These are phyloP conservation scores for Tricholomella constricta DNA, from an alignment of 768 basidiomycete species.

Conservation along the genomic window DNA sequence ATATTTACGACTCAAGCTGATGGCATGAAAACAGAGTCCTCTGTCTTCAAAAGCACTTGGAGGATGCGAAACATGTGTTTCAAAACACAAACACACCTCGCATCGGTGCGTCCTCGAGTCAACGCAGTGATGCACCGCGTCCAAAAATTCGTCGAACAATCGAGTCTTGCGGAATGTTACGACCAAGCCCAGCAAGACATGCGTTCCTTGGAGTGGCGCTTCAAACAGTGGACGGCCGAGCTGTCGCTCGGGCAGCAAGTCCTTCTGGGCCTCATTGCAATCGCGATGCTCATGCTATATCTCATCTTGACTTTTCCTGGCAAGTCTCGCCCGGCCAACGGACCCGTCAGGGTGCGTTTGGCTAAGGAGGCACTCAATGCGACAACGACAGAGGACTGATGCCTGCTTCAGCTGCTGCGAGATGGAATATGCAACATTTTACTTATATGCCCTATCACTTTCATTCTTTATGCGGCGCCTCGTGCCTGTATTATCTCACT, in stretches of 20 bases:
- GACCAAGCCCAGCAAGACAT: constrained; percentile 2
- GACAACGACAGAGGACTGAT: too few species aligned
- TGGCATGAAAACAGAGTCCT: constrained; percentile 1
- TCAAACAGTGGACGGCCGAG: constrained; percentile 8
- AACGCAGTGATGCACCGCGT: neutral
- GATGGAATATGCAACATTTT: too few species aligned
- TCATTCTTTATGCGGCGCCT: constrained; percentile 4
- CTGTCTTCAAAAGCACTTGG: neutral
- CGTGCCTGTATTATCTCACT: neutral
- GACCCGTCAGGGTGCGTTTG: neutral
- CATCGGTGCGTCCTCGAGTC: neutral
- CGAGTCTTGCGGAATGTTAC: neutral
- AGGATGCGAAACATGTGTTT: constrained; percentile 4
- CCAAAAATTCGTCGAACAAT: neutral
- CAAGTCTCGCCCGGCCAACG: neutral
- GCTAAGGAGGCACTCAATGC: neutral
- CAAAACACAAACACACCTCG: neutral
- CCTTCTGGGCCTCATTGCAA: neutral
- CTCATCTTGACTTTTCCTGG: neutral
- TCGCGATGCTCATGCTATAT: neutral
- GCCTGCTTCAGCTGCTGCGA: too few species aligned
- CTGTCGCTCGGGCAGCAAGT: neutral
- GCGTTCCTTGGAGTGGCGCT: constrained; percentile 1
- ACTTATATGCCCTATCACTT: constrained; percentile 1
- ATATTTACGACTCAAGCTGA: neutral